These are phyloP conservation scores for Calonectria henricotiae DNA, from an alignment of 2,329 filamentous ascomycete species.

Conservation along the genomic window DNA sequence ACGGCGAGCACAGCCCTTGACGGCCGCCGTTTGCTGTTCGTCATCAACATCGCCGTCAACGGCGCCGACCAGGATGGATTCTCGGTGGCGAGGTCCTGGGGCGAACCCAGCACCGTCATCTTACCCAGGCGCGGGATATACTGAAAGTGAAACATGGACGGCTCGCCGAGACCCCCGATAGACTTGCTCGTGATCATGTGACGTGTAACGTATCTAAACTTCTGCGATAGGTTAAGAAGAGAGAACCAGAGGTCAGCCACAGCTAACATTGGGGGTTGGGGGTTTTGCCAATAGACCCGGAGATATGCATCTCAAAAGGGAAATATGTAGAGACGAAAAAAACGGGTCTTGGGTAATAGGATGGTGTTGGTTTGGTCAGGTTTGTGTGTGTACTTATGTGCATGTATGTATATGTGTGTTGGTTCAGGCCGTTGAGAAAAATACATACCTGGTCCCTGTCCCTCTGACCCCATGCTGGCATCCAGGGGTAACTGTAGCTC, in stretches of 20 bases:
- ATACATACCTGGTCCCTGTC: constrained; percentile 53
- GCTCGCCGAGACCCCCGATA: constrained; percentile 73
- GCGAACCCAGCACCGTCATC: constrained; percentile 56
- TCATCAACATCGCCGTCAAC: constrained; percentile 10
- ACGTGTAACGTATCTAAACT: constrained; percentile 51
- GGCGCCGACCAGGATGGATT: constrained; percentile 10
- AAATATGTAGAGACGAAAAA: neutral
- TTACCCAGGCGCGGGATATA: constrained; percentile 71
- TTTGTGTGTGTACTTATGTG: neutral
- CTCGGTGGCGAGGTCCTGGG: constrained; percentile 19
- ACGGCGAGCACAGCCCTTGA: constrained; percentile 46
- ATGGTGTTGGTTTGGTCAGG: constrained; percentile 10
- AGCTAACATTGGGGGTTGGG: no score
- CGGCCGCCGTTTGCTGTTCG: constrained; percentile 1
- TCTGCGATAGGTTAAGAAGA: constrained; percentile 41
- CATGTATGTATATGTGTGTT: neutral
- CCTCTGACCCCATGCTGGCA: constrained; percentile 59
- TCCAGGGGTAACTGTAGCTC: constrained; percentile 63
- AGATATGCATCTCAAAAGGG: constrained; percentile 25
- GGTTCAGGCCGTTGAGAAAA: constrained; percentile 23
- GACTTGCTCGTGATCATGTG: constrained; percentile 76
- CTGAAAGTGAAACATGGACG: constrained; percentile 80
- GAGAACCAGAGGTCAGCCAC: neutral
- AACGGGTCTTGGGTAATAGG: neutral
- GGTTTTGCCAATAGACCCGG: neutral